Evolutionary conservation across 2,329 filamentous ascomycete species (phyloP).

Genomic region (Pyrenophora seminiperda): DNA sequence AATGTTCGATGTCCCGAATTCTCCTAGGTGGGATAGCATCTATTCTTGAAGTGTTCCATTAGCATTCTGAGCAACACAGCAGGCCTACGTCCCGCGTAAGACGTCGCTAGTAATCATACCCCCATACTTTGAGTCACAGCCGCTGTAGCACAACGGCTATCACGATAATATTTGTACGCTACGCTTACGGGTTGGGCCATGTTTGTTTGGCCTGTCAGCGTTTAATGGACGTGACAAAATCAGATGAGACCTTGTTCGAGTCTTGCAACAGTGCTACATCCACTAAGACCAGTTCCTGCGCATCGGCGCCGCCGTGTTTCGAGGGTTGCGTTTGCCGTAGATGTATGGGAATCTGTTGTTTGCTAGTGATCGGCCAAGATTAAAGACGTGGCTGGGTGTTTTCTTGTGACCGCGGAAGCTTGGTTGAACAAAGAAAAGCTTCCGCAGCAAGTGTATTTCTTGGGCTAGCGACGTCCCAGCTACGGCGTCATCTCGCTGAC

Average conservation of each 20-base stretch:
- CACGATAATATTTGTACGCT: neutral
- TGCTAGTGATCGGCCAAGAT: slow-evolving; percentile 3
- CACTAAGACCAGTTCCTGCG: neutral
- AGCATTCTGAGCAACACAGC: too few relatives aligned
- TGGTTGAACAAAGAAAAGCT: slow-evolving; percentile 3
- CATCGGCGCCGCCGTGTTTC: neutral
- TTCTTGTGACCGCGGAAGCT: neutral
- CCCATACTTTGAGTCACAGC: neutral
- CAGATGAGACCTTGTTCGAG: neutral
- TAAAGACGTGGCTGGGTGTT: slow-evolving; percentile 1
- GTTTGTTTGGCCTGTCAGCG: too few relatives aligned
- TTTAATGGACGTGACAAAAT: neutral
- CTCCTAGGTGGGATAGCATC: too few relatives aligned
- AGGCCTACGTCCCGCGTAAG: neutral
- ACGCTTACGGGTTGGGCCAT: neutral
- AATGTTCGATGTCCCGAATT: too few relatives aligned
- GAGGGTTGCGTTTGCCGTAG: neutral
- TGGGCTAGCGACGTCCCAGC: neutral
- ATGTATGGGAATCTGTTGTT: neutral
- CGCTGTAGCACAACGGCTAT: neutral
- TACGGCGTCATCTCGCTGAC: neutral
- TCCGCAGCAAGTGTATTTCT: neutral
- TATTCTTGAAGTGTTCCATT: too few relatives aligned
- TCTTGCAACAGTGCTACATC: neutral
- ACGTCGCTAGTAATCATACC: neutral